Evolutionary conservation across 495 filamentous ascomycete genomes (phyloP), one percentile per base, ranked within the genome.

Genomic region (Rusavskia elegans): DNA sequence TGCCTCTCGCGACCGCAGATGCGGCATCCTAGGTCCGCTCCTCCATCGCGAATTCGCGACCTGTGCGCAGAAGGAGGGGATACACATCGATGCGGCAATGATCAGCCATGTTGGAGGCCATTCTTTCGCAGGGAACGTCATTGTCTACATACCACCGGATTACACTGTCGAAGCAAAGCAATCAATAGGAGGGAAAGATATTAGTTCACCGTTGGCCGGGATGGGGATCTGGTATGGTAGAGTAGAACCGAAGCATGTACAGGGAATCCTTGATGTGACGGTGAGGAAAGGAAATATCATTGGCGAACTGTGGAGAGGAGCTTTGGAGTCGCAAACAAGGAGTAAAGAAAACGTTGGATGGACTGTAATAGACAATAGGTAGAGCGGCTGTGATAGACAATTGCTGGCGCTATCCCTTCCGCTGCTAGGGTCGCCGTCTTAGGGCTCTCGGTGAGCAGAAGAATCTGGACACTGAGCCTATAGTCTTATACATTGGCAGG

Each of bases 151-250:
- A 3, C 90, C 90, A 3, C 82, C 81, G 4, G 53, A 54, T 56
- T 51, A 68, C 70, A 63, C 64, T 49, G 48, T 45, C 62, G 32
- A 13, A 40, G 49, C 14, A 29, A 23, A 48, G 1, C 10, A 29
- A 48, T 20, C 19, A 17, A 39, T 14, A 2, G 48, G 48, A 1
- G 36, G 61, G 7, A 51, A 29, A 23, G 61, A 58, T 7, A 70
- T 67, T 1, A 59, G 54, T 5, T 72, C 79, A 64, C 72, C 79
- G 19, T 65, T 94, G 53, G 83, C 80, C 1, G 89, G 89, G 1
- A 80, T 78, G 60, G 89, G 90, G 0, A 81, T 96, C 32, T 96
- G 90, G 90, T 97, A 96, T 68, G 90, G 89, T 1, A 70, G 90
- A 44, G 81, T 96, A 21, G 84, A 87, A 61, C 87, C 90, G 0